phyloP scores from a whole-genome alignment of 2,329 filamentous ascomycete species.

The Tolypocladium sp. region DNA sequence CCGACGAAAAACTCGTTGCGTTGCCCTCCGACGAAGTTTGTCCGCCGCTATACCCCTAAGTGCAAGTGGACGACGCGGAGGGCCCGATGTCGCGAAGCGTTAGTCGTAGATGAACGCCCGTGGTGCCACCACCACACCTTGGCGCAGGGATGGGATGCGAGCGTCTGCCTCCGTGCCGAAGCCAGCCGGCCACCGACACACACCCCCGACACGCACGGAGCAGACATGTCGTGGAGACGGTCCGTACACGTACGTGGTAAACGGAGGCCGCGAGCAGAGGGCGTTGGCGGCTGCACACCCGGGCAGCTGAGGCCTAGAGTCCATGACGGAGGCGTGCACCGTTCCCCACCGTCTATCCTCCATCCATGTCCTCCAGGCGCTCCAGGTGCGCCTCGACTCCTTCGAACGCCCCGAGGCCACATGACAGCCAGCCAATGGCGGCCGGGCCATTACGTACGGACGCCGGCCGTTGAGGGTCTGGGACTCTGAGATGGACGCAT shows the following conservation, averaged over 20 bases:
- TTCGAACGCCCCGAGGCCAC: neutral
- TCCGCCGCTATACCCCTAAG: constrained; percentile 44
- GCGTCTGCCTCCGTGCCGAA: neutral
- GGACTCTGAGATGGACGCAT: neutral
- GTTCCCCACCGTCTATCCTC: neutral
- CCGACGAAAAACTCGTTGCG: constrained; percentile 1
- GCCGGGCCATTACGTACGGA: constrained; percentile 4
- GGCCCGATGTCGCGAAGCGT: constrained; percentile 6
- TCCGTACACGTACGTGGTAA: neutral
- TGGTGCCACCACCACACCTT: constrained; percentile 9
- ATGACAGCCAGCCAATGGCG: constrained; percentile 6
- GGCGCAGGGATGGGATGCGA: neutral
- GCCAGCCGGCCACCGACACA: neutral
- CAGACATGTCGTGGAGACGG: neutral
- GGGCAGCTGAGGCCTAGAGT: neutral
- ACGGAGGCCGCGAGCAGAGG: neutral
- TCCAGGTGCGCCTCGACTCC: neutral
- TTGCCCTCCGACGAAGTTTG: constrained; percentile 4
- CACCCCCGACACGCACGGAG: neutral
- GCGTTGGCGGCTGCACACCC: neutral
- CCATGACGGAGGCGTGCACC: neutral
- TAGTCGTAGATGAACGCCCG: constrained; percentile 4
- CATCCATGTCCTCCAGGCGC: neutral
- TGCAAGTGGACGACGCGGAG: constrained; percentile 36
- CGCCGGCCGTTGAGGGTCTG: neutral